Conservation (phyloP, 768 basidiomycete genomes). For the Russula sp. region DNA sequence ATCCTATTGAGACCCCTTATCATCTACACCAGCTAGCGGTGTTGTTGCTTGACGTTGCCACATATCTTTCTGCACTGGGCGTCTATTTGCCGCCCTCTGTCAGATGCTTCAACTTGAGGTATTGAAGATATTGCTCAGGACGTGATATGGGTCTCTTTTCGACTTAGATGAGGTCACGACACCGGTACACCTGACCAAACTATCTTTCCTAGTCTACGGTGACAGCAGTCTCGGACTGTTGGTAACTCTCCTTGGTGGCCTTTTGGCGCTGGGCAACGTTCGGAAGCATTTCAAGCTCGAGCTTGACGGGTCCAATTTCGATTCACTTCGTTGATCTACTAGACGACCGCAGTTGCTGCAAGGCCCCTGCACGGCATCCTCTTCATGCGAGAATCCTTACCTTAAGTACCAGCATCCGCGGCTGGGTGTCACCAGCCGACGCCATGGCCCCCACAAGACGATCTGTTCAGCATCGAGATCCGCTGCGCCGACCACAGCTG, state of each 20-base stretch:
- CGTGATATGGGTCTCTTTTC: too few species aligned
- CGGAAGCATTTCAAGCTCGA: too few species aligned
- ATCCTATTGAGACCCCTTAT: too few species aligned
- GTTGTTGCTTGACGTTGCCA: too few species aligned
- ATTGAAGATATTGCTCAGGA: background rate
- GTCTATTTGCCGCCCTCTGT: background rate
- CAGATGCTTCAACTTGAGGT: conserved; percentile 9
- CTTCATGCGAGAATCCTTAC: background rate
- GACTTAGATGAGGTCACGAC: background rate
- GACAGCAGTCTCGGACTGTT: background rate
- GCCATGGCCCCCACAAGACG: conserved; percentile 5
- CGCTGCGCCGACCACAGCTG: background rate
- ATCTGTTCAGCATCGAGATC: conserved; percentile 9
- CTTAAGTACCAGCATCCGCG: too few species aligned
- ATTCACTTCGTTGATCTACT: too few species aligned
- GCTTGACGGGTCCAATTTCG: too few species aligned
- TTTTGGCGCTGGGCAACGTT: too few species aligned
- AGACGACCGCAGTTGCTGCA: background rate
- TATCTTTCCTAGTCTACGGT: background rate
- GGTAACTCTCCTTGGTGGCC: background rate
- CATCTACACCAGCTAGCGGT: too few species aligned
- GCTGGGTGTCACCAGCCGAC: background rate
- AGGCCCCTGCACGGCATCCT: background rate
- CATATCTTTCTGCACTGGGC: background rate
- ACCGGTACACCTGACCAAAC: background rate